These are phyloP conservation scores for Tulasnella sp. DNA, from an alignment of 768 basidiomycete species.

Conservation along the genomic window DNA sequence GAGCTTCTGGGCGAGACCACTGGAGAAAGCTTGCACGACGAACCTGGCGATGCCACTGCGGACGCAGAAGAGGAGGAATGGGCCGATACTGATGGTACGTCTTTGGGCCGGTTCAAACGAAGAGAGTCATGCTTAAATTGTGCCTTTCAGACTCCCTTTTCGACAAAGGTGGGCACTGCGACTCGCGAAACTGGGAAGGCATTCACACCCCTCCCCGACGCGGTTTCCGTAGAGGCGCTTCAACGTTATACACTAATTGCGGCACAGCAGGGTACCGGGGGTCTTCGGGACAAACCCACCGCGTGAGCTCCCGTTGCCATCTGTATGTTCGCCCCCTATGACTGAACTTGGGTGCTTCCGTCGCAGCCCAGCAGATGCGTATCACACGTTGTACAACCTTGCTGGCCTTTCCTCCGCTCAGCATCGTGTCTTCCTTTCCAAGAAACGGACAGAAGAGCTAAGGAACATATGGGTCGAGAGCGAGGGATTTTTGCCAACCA, in stretches of 20 bases:
- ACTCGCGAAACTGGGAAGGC: background rate
- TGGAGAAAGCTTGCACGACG: conserved; percentile 21
- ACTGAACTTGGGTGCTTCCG: background rate
- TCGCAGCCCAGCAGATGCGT: conserved; percentile 81
- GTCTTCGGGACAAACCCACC: conserved; percentile 90
- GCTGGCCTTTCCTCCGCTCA: conserved; percentile 86
- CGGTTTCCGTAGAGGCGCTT: conserved; percentile 42
- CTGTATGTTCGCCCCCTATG: background rate
- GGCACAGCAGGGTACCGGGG: conserved; percentile 78
- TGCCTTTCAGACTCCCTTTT: conserved; percentile 41
- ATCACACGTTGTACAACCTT: conserved; percentile 91
- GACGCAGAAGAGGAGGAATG: conserved; percentile 41
- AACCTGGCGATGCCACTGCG: conserved; percentile 5
- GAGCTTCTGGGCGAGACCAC: conserved; percentile 29
- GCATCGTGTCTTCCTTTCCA: conserved; percentile 56
- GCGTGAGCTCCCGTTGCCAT: conserved; percentile 51
- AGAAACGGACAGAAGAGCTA: conserved; percentile 33
- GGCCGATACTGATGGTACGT: conserved; percentile 64
- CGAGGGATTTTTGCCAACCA: background rate
- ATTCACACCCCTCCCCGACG: background rate
- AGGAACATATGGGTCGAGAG: conserved; percentile 35
- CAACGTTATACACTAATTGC: conserved; percentile 84
- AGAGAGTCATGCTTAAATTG: background rate
- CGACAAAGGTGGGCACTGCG: conserved; percentile 38
- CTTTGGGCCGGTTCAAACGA: background rate